Evolutionary conservation across 192 early-diverging fungal genomes (phyloP), one percentile per base, ranked within the genome.

Genomic region (Coemansia sp.): DNA sequence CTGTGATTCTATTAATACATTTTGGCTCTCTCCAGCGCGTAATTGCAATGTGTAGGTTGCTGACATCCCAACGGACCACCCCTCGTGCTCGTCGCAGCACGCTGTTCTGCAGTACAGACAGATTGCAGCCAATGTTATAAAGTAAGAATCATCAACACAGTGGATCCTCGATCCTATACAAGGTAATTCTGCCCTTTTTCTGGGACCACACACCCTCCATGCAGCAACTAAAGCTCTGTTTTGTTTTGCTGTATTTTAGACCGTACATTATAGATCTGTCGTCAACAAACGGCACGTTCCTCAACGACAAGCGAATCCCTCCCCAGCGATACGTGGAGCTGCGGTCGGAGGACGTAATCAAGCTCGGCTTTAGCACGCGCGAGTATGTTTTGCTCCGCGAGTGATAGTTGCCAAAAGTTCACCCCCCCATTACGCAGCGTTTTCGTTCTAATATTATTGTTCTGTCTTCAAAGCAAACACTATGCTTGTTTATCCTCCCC

Each of bases 41-140:
- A n/a, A n/a, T n/a, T n/a, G n/a, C n/a, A n/a, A n/a, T n/a, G n/a
- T 48, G 50, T 79, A 79, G 76, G 76, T 98, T 27, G 92, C 88
- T 3, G 96, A 98, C 79, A 87, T 98, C 33, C 95, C 96, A 1
- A 85, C 92, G 4, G 96, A 98, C 75, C 96, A 98, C 60, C 95
- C 93, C 15, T 95, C 93, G 5, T 94, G 91, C 65, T 95, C 93
- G 5, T 91, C 89, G 59, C 96, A 98, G 73, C 96, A 98, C 64
- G 92, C 94, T 3, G 96, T 91, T 1, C 65, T 98, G 30, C 96
- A 98, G 69, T 96, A 84, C 71, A 86, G 94, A 45, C 88, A 85
- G 48, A 69, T 90, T 5, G 76, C 67, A 13, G 70, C 84, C 6
- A 54, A 52, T 40, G 29, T 54, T 13, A 52, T 65, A 31, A 73